Conservation (phyloP, 2,329 filamentous ascomycete species). For the Fusarium nisikadoi region DNA sequence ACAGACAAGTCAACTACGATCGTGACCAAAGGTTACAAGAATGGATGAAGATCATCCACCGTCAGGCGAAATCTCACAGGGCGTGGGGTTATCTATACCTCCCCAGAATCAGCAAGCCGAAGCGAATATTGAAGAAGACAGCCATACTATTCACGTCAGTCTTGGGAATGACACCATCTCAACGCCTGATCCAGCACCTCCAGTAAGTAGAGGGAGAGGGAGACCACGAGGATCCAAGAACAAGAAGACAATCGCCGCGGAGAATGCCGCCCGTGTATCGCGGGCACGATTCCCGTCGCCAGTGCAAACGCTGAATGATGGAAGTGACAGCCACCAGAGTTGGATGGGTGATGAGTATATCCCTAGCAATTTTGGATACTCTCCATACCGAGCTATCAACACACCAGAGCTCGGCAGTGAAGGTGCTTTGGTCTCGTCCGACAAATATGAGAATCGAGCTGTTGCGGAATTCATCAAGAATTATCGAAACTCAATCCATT, state of each 20-base stretch:
- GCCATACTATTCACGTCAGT: too few relatives aligned
- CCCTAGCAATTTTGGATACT: background rate
- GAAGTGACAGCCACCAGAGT: background rate
- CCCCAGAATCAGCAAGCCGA: background rate
- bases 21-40: accelerated
- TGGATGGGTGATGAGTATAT: background rate
- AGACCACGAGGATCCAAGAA: background rate
- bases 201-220: background rate
- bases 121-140: background rate
- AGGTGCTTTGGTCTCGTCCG: background rate
- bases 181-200: too few relatives aligned
- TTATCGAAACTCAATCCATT: background rate
- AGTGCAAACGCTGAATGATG: background rate
- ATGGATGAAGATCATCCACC: background rate
- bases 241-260: background rate
- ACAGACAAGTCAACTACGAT: too few relatives aligned
- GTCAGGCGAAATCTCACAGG: too few relatives aligned
- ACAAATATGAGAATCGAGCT: background rate
- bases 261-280: background rate
- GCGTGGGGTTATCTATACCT: background rate
- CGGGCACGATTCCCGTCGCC: background rate
- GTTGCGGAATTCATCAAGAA: background rate
- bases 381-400: accelerated
- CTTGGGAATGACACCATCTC: background rate
- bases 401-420: background rate